These are phyloP conservation scores for Pilobolus umbonatus DNA, from an alignment of 192 early-diverging fungal genomes.

Conservation along the genomic window DNA sequence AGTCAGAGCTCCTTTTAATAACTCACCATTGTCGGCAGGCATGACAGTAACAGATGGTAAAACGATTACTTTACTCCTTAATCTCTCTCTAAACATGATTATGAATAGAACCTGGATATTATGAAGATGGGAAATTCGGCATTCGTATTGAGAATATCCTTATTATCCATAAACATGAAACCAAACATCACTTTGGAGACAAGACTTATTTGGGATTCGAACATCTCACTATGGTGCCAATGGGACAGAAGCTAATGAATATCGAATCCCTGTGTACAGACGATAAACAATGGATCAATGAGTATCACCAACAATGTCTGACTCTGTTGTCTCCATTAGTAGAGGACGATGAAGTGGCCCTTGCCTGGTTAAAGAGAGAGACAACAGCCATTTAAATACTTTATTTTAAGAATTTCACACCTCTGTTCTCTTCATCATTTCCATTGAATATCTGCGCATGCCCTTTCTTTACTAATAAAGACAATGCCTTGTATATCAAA, in stretches of 20 bases:
- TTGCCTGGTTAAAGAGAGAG: conserved; percentile 82
- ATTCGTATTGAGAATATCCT: conserved; percentile 95
- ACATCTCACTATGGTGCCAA: conserved; percentile 83
- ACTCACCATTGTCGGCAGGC: conserved; percentile 70
- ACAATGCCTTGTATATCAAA: conserved; percentile 70
- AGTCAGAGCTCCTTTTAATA: conserved; percentile 65
- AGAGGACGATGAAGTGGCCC: conserved; percentile 55
- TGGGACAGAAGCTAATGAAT: conserved; percentile 81
- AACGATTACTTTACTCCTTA: neutral
- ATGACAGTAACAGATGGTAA: conserved; percentile 93
- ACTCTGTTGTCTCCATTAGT: conserved; percentile 76
- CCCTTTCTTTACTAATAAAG: conserved; percentile 77
- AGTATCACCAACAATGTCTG: conserved; percentile 73
- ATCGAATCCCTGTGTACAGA: conserved; percentile 52
- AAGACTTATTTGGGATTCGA: conserved; percentile 83
- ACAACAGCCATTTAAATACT: conserved; percentile 51
- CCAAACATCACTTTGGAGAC: conserved; percentile 80
- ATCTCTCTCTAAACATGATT: neutral
- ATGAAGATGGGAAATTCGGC: conserved; percentile 92
- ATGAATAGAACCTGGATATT: conserved; percentile 84
- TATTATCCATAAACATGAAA: conserved; percentile 64
- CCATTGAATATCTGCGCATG: conserved; percentile 77
- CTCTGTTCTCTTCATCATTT: conserved; percentile 62
- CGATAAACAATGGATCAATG: conserved; percentile 85
- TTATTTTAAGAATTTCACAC: conserved; percentile 80